Evolutionary conservation across 192 early-diverging fungal species (phyloP), one percentile per base, ranked within the genome.

Genomic region (Rhizoclosmatium sp.): DNA sequence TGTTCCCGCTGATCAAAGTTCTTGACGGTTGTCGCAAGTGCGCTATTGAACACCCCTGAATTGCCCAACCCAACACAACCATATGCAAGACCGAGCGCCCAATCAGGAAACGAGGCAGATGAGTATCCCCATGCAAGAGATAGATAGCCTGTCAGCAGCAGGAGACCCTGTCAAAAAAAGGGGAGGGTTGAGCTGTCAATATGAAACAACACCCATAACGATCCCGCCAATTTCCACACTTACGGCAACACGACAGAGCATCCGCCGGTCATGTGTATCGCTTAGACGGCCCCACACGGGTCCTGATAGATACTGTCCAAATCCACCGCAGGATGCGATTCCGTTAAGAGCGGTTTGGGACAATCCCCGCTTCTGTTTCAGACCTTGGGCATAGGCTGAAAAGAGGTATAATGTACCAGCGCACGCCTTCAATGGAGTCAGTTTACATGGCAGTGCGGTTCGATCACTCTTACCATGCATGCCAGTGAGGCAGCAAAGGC

Each of bases 391-490:
- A 76, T 92, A 93, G 9, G 87, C 87, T 31, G 88, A 84, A 77
- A 91, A 93, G 21, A 92, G 78, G 76, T 92, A 93, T 4, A 91
- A 85, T 3, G 92, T 92, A 44, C 92, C 92, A 44, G 86, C 87
- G 65, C 76, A 74, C 9, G 76, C 47, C 82, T 59, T 31, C 5
- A 23, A 31, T 47, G 60, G 71, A 59, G 9, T 40, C 2, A 12
- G 62, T 65, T 19, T 40, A 39, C 39, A 4, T 3, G 62, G 1
- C 16, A 12, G 12, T 16, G 12, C 39, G 19, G 21, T 16, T 39
- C 10, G 21, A 10, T 39, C 19, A 19, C 10, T 31, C 79, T n/a
- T 10, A 80, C 77, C 78, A 83, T 83, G 59, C 65, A 80, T 23
- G 78, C 59, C 4, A 84, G 76, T 3, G 82, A 40, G n/a, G 79